A percentile compares a stretch with the other conserved stretches of the same genome.
These are phyloP conservation scores for Russula olivacea DNA, from an alignment of 768 basidiomycete genomes.

Conservation along the genomic window DNA sequence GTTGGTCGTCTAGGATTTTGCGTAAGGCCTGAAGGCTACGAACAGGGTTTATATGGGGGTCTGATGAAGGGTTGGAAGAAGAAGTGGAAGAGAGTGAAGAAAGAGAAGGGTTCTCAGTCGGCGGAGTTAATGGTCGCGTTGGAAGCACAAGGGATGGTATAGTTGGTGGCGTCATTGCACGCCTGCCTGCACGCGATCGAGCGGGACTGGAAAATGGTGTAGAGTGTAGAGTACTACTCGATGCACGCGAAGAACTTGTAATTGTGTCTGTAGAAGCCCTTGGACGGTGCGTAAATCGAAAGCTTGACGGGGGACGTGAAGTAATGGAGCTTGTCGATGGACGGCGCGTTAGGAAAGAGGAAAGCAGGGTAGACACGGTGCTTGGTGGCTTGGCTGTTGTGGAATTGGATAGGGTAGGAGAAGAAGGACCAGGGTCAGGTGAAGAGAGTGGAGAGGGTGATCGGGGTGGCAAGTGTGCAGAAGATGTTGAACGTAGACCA, in stretches of 20 bases:
- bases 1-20: conserved; percentile 59
- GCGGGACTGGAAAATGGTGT: conserved; percentile 9
- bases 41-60: conserved; percentile 51
- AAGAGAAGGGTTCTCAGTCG: conserved; percentile 48
- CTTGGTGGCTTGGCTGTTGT: conserved; percentile 34
- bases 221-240: not conserved
- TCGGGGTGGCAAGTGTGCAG: conserved; percentile 24
- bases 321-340: conserved; percentile 20
- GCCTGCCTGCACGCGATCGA: conserved; percentile 25
- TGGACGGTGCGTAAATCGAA: conserved; percentile 3
- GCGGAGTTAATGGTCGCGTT: conserved; percentile 47
- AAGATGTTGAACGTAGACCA: conserved; percentile 43
- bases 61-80: conserved; percentile 49
- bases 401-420: conserved; percentile 3
- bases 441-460: conserved; percentile 19
- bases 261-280: conserved; percentile 1
- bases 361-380: conserved; percentile 57
- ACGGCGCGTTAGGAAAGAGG: conserved; percentile 41
- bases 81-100: conserved; percentile 27
- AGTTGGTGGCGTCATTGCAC: conserved; percentile 15
- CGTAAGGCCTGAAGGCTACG: conserved; percentile 61
- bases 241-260: conserved; percentile 4
- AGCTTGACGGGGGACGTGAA: conserved; percentile 1
- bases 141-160: conserved; percentile 29
- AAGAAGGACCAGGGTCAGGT: not conserved